Conservation (phyloP, 768 basidiomycete species). For the Phaeotremella skinneri region DNA sequence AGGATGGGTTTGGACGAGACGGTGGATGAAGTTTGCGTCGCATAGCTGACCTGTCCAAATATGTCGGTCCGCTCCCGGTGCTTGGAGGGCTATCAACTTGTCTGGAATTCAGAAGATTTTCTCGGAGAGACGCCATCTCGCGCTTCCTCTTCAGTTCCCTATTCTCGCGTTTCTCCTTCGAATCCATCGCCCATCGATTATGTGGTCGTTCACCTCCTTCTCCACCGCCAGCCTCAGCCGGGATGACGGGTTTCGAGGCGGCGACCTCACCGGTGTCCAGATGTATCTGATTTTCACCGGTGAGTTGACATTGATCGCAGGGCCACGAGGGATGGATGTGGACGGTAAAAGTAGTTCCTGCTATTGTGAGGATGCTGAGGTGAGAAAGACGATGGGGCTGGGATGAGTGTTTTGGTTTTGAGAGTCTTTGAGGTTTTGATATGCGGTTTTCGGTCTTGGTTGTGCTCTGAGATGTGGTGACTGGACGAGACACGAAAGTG, state of each 20-base stretch:
- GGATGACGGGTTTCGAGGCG: not conserved
- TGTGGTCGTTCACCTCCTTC: not conserved
- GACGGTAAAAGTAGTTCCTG: conserved; percentile 33
- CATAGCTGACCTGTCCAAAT: conserved; percentile 43
- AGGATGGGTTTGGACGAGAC: conserved; percentile 7
- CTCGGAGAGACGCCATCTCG: conserved; percentile 34
- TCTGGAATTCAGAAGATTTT: conserved; percentile 20
- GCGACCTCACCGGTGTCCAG: conserved; percentile 28
- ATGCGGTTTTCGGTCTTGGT: too few relatives aligned
- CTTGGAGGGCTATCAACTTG: not conserved
- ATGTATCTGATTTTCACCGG: conserved; percentile 26
- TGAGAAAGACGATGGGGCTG: conserved; percentile 31
- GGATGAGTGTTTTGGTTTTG: conserved; percentile 36
- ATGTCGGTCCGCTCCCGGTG: conserved; percentile 4
- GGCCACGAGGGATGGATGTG: conserved; percentile 48
- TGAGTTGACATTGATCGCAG: conserved; percentile 40
- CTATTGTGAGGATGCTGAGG: conserved; percentile 31
- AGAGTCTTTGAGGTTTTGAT: conserved; percentile 25
- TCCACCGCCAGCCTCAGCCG: not conserved
- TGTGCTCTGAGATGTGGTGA: not conserved
- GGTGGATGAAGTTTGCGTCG: conserved; percentile 32
- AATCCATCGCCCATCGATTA: conserved; percentile 20
- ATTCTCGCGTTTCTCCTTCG: conserved; percentile 29
- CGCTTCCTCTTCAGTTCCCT: conserved; percentile 32
- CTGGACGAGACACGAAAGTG: conserved; percentile 25